A percentile compares a stretch with the other conserved stretches of the same genome.
Evolutionary conservation across 495 filamentous ascomycete genomes (phyloP).

Genomic region (Penicillium bialowiezense): DNA sequence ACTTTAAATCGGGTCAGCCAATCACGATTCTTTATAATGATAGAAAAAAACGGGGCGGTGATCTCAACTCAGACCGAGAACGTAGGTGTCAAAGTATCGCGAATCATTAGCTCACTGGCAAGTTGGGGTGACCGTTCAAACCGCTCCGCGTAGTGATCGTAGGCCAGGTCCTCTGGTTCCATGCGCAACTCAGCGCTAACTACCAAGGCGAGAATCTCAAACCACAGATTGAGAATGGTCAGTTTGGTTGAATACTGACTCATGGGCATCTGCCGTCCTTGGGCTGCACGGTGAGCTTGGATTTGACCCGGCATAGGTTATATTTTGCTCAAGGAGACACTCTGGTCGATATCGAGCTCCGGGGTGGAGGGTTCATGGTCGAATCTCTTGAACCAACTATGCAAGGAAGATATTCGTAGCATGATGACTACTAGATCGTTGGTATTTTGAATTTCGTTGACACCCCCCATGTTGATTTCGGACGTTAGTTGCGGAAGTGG

Average conservation of each 20-base stretch:
- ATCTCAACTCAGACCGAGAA: slow-evolving; percentile 16
- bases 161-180: slow-evolving; percentile 1
- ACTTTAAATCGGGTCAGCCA: slow-evolving; percentile 12
- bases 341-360: neutral
- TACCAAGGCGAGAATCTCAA: slow-evolving; percentile 11
- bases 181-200: neutral
- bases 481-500: neutral
- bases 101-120: slow-evolving; percentile 2
- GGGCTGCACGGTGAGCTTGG: neutral
- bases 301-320: slow-evolving; percentile 2
- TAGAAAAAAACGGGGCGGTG: slow-evolving; percentile 14
- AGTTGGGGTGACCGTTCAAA: slow-evolving; percentile 7
- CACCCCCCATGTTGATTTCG: neutral
- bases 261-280: neutral
- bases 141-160: slow-evolving; percentile 6
- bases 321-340: slow-evolving; percentile 5
- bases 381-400: neutral
- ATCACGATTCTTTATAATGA: slow-evolving; percentile 17
- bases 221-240: slow-evolving; percentile 11
- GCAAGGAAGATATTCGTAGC: neutral
- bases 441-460: neutral
- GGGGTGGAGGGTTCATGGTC: neutral
- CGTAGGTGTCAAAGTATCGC: slow-evolving; percentile 1
- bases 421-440: neutral
- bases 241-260: neutral